A percentile compares a stretch with the other conserved stretches of the same genome.
These are phyloP conservation scores for Alternaria sp. DNA, from an alignment of 2,329 filamentous ascomycete species.

Conservation along the genomic window DNA sequence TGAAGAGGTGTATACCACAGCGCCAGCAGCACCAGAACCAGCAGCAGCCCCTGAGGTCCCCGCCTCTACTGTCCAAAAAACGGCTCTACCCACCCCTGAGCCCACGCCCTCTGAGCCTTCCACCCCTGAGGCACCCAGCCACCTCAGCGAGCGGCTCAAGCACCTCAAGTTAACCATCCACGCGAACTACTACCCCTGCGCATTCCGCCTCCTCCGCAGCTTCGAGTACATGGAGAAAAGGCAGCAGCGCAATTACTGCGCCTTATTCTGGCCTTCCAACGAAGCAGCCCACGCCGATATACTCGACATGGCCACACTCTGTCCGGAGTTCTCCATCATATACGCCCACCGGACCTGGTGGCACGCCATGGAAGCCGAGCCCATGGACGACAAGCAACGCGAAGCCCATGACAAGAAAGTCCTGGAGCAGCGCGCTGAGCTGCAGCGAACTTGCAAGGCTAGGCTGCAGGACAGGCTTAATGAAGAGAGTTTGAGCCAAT, in stretches of 20 bases:
- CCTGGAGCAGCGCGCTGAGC: neutral
- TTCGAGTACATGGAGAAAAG: neutral
- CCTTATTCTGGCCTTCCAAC: conserved; percentile 7
- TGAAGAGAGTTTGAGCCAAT: neutral
- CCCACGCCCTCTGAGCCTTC: neutral
- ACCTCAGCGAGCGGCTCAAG: neutral
- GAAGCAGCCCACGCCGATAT: conserved; percentile 5
- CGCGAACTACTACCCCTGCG: neutral
- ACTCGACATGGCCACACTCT: neutral
- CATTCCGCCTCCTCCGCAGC: neutral
- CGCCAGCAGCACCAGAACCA: neutral
- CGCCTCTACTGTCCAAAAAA: neutral
- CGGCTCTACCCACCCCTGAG: neutral
- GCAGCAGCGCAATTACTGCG: neutral
- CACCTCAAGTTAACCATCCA: neutral
- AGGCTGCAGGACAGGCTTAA: neutral
- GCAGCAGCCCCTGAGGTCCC: neutral
- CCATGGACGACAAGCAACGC: too few species aligned
- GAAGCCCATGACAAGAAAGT: neutral
- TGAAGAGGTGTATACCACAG: neutral
- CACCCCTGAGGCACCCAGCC: neutral
- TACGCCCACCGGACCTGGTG: neutral
- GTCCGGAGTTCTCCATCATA: neutral
- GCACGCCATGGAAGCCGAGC: neutral
- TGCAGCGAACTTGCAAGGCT: neutral